Percentiles rank a stretch among this genome's conserved stretches.
These are phyloP conservation scores for Wickerhamiella parazyma DNA, from an alignment of 805 yeast species.

Conservation along the genomic window DNA sequence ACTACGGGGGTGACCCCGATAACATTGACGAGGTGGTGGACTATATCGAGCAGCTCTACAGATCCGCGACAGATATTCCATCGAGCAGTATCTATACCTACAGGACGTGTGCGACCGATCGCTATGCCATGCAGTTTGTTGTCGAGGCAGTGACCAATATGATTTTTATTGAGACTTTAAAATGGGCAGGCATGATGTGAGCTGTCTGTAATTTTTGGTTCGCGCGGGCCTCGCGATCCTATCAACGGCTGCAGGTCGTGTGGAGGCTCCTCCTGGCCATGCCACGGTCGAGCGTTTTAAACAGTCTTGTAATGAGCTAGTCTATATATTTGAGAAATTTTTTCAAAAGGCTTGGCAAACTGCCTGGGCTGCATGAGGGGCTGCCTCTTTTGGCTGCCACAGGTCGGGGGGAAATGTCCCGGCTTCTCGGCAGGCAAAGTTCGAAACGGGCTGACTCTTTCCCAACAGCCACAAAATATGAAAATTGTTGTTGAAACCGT, in stretches of 20 bases:
- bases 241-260: too few species aligned
- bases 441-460: background rate
- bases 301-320: too few species aligned
- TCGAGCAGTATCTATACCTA: conserved; percentile 77
- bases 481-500: background rate
- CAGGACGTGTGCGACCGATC: conserved; percentile 91
- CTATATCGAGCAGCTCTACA: conserved; percentile 57
- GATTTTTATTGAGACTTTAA: conserved; percentile 67
- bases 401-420: background rate
- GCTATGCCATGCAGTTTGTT: conserved; percentile 77
- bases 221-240: too few species aligned
- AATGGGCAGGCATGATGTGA: conserved; percentile 21
- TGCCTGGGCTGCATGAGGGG: too few species aligned
- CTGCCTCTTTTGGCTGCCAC: too few species aligned
- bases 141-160: conserved; percentile 85
- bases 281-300: too few species aligned
- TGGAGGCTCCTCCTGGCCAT: too few species aligned
- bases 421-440: background rate
- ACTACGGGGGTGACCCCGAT: conserved; percentile 50
- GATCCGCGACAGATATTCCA: conserved; percentile 46
- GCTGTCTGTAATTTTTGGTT: background rate
- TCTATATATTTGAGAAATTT: too few species aligned
- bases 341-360: too few species aligned
- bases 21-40: conserved; percentile 54
- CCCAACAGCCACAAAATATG: background rate